phyloP scores from a whole-genome alignment of 495 filamentous ascomycete genomes.

The Hyaloscypha finlandica region DNA sequence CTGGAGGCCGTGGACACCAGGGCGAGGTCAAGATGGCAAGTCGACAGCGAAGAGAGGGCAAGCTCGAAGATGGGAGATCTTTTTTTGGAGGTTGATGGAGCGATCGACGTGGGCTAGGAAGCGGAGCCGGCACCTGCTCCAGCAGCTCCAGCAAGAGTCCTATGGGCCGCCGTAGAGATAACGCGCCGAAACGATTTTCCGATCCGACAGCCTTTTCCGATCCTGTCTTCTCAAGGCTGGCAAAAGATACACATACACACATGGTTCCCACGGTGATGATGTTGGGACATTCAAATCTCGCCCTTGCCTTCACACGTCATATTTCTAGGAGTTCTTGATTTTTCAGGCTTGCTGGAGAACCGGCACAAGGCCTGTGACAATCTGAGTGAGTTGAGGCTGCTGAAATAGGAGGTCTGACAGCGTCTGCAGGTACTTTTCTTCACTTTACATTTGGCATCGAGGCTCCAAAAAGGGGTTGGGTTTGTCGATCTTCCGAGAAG shows the following conservation, averaged over 20 bases:
- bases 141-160: background rate
- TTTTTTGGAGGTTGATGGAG: conserved; percentile 6
- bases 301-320: too few relatives aligned
- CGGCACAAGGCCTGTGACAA: too few relatives aligned
- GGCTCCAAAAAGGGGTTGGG: too few relatives aligned
- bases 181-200: background rate
- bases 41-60: background rate
- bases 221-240: background rate
- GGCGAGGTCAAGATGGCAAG: background rate
- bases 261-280: background rate
- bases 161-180: conserved; percentile 1
- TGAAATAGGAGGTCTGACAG: too few relatives aligned
- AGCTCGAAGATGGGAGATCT: background rate
- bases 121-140: background rate
- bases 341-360: too few relatives aligned
- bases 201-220: background rate
- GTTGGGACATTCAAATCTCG: background rate
- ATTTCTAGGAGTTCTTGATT: too few relatives aligned
- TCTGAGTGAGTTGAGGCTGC: too few relatives aligned
- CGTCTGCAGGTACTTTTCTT: too few relatives aligned
- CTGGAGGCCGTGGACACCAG: conserved; percentile 10
- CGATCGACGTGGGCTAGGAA: conserved; percentile 25
- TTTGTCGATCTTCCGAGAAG: too few relatives aligned
- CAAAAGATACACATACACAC: background rate
- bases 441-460: too few relatives aligned